Base-by-base conservation (phyloP, 1,139 yeast species). In the Cylindricascospora bacillispora region DNA sequence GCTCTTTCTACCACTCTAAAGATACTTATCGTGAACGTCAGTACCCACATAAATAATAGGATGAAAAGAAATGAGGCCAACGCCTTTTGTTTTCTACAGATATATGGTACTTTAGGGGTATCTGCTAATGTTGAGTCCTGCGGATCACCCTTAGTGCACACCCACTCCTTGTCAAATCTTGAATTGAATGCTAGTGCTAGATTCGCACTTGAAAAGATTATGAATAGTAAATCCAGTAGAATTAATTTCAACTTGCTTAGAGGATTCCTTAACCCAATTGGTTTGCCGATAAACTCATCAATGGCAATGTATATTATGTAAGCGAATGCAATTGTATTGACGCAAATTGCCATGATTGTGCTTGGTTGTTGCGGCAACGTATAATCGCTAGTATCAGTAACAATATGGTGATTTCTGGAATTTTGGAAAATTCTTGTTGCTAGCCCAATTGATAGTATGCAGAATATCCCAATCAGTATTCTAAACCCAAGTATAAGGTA, bases 131-230 rank as follows among this genome's bases (percentile, higher is more conserved):
- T 21, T 6, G 19, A 12, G 10, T 18, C 21, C 59, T 51, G 15
- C 45, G 47, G 13, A 29, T 30, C 12, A 21, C 43, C 37, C 29
- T 48, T 55, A 5, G 55, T 47, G 53, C 95, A 86, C 5, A 82
- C 86, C 95, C 95, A 86, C 42, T 73, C 67, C 28, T 66, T 65
- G 51, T 83, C 95, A 51, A 63, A 80, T 32, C 86, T 61, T 1
- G 95, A 77, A 50, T 83, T 78, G 57, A 85, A 85, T 2, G 95
- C 73, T 29, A 89, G 63, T 5, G 95, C 73, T 35, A 86, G 57
- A 51, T 85, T 86, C 2, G 95, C 95, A 29, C 93, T 73, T n/a
- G 86, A 74, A 48, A 86, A 81, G n/a, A 89, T 83, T 39, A 89
- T 82, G 54, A 89, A 83, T 22, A 86, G 59, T 29, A 86, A 61